phyloP scores from a whole-genome alignment of 2,329 filamentous ascomycete species.

The Cercospora sp. region DNA sequence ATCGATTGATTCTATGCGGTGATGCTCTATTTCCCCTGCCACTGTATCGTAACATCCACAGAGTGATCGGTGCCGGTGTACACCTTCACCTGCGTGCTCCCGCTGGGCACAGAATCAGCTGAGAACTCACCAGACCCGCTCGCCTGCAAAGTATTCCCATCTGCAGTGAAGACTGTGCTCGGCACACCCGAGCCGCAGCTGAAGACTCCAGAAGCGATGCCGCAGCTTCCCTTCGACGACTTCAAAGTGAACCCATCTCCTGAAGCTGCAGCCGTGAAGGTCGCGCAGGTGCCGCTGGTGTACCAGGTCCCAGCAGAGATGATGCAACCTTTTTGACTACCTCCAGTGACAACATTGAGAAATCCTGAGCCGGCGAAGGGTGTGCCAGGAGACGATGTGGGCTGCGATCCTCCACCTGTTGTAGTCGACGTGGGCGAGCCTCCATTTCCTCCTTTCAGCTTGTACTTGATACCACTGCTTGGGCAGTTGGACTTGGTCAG shows the following conservation, averaged over 20 bases:
- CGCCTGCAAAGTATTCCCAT: constrained; percentile 41
- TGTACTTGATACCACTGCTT: constrained; percentile 62
- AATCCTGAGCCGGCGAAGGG: constrained; percentile 62
- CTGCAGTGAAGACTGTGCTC: constrained; percentile 45
- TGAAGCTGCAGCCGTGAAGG: constrained; percentile 56
- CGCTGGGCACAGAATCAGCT: constrained; percentile 46
- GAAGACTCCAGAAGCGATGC: constrained; percentile 55
- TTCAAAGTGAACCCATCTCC: constrained; percentile 57
- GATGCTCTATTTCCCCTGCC: constrained; percentile 38
- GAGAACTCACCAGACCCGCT: constrained; percentile 46
- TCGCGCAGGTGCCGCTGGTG: constrained; percentile 66
- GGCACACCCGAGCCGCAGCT: constrained; percentile 56
- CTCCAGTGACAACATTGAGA: constrained; percentile 57
- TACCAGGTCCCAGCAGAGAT: constrained; percentile 70
- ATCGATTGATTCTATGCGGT: neutral
- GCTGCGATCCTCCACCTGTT: constrained; percentile 36
- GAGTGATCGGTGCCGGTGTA: constrained; percentile 41
- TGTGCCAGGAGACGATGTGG: constrained; percentile 35
- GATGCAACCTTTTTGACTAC: constrained; percentile 62
- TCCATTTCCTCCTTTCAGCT: constrained; percentile 54
- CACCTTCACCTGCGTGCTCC: constrained; percentile 48
- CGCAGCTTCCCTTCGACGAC: constrained; percentile 62
- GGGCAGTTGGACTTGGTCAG: constrained; percentile 65
- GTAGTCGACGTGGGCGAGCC: constrained; percentile 35
- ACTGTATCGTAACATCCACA: constrained; percentile 41